Percentiles rank a stretch among this genome's conserved stretches.
These are phyloP conservation scores for Daldinia decipiens DNA, from an alignment of 495 filamentous ascomycete species.

Conservation along the genomic window DNA sequence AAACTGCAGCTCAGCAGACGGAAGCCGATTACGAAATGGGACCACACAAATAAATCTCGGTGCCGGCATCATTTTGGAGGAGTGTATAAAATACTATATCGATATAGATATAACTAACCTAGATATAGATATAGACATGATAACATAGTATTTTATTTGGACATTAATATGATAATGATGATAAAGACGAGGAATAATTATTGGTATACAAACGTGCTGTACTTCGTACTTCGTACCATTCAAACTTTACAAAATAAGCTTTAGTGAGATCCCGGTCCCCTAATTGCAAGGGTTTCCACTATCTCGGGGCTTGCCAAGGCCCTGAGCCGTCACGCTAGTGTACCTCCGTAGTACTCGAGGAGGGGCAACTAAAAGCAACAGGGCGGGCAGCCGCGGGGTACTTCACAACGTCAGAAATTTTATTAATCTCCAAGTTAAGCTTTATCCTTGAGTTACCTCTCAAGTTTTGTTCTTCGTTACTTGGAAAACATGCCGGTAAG, in stretches of 20 bases:
- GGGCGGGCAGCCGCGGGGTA: constrained; percentile 21
- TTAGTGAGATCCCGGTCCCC: not conserved
- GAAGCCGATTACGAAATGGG: constrained; percentile 5
- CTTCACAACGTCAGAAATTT: constrained; percentile 32
- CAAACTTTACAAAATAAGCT: not conserved
- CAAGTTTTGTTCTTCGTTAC: not conserved
- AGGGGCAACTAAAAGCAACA: constrained; percentile 2
- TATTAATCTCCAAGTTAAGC: not conserved
- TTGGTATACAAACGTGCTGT: not conserved
- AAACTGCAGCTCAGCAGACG: not conserved
- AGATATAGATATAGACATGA: not conserved
- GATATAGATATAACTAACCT: not conserved
- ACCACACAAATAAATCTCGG: not conserved
- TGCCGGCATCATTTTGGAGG: not conserved
- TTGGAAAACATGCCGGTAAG: constrained; percentile 30
- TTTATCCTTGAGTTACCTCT: constrained; percentile 4
- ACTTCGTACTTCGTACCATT: not conserved
- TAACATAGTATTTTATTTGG: not conserved
- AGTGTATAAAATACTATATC: not conserved
- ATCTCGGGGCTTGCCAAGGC: constrained; percentile 24
- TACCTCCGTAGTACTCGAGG: not conserved
- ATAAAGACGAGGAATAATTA: not conserved
- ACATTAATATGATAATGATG: not conserved
- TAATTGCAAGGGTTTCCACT: constrained; percentile 1
- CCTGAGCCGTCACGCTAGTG: constrained; percentile 13